A percentile compares a stretch with the other conserved stretches of the same genome.
Conservation (phyloP, 768 basidiomycete genomes). For the Wakefieldia striispora region DNA sequence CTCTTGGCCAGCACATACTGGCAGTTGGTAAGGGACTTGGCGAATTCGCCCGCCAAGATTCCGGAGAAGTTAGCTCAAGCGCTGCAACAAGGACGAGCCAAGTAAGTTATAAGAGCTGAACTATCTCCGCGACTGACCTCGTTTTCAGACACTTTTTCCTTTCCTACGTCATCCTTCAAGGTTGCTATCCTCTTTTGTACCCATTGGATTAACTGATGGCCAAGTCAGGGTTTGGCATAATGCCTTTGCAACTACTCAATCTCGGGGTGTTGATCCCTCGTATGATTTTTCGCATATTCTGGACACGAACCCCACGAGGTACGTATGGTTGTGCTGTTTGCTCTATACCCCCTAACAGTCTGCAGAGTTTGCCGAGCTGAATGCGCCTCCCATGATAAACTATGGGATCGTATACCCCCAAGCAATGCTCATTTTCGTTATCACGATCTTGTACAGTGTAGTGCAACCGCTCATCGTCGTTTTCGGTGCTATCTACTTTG, state of each 20-base stretch:
- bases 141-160: constrained; percentile 71
- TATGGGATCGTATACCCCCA: constrained; percentile 97
- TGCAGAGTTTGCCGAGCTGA: constrained; percentile 91
- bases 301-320: constrained; percentile 92
- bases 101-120: constrained; percentile 35
- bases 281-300: constrained; percentile 67
- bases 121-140: constrained; percentile 11
- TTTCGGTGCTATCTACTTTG: constrained; percentile 96
- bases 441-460: constrained; percentile 93
- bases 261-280: constrained; percentile 85
- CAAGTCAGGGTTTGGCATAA: constrained; percentile 75
- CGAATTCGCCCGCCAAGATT: constrained; percentile 90
- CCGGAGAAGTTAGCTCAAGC: constrained; percentile 90
- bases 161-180: constrained; percentile 83
- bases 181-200: constrained; percentile 30
- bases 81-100: constrained; percentile 72
- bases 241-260: constrained; percentile 94
- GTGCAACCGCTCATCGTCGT: constrained; percentile 93
- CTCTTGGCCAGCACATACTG: constrained; percentile 88
- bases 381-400: constrained; percentile 97
- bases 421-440: constrained; percentile 92
- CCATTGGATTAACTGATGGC: constrained; percentile 3
- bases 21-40: constrained; percentile 87
- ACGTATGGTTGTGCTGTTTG: constrained; percentile 6
- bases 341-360: neutral